Evolutionary conservation across 345 rosid species (phyloP).

Genomic region (Gossypium arboreum): DNA sequence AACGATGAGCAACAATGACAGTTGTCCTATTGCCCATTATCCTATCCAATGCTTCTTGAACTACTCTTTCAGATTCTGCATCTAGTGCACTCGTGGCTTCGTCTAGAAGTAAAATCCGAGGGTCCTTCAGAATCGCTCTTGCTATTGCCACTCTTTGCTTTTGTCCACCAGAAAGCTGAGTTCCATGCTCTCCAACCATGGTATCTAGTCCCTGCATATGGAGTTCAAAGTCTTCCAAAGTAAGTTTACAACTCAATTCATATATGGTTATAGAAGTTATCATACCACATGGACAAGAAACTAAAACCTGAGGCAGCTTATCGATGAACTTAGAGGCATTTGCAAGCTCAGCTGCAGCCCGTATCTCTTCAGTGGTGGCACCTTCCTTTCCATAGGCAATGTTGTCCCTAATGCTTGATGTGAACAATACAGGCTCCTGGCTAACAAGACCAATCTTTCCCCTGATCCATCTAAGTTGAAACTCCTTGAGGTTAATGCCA

Average conservation of each 20-base stretch:
- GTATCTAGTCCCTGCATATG: conserved; percentile 63
- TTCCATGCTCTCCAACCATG: conserved; percentile 90
- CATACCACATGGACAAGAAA: background rate
- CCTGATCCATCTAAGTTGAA: conserved; percentile 73
- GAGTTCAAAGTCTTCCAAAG: background rate
- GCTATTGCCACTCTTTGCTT: conserved; percentile 92
- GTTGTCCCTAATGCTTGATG: conserved; percentile 63
- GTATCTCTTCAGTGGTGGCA: conserved; percentile 60
- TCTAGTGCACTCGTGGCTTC: conserved; percentile 95
- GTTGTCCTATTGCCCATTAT: conserved; percentile 76
- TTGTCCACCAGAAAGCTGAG: conserved; percentile 91
- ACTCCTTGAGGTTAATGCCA: conserved; percentile 58
- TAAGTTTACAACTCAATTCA: background rate
- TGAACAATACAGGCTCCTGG: conserved; percentile 77
- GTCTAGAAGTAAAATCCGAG: conserved; percentile 65
- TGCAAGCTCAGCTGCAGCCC: conserved; percentile 64
- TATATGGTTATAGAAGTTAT: background rate
- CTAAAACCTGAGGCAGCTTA: conserved; percentile 56
- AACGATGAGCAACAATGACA: conserved; percentile 74
- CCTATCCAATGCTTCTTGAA: conserved; percentile 78
- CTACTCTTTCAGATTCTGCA: conserved; percentile 72
- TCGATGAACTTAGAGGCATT: conserved; percentile 75
- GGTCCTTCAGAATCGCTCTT: conserved; percentile 76
- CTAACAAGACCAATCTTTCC: conserved; percentile 71
- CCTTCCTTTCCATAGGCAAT: conserved; percentile 72